Base-by-base conservation (phyloP, 2,329 filamentous ascomycete genomes). In the Aureobasidium sp. region DNA sequence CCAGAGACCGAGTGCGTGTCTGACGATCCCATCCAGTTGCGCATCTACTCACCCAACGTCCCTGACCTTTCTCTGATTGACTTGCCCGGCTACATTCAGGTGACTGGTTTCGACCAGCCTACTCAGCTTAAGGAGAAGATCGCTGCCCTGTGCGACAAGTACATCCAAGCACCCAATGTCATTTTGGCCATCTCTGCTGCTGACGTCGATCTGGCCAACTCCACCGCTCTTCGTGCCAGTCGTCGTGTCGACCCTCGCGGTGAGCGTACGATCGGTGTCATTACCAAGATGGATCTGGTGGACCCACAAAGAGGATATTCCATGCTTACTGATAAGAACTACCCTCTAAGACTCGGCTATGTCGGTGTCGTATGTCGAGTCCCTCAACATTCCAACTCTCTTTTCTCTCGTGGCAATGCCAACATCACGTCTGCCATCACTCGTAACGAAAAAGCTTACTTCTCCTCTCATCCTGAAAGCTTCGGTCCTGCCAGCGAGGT, bases 241-340 rank as follows among this genome's bases (percentile, higher is more conserved):
- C 84, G 94, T 65, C 84, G 93, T 68, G 92, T 97, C 32, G 94
- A 99, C 70, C 94, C 94, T 1, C 83, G 94, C 64, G 94, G 94
- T 61, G 94, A 99, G 76, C 84, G 94, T 65, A 99, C 94, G 0
- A 99, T 99, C 71, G 94, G 94, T 48, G 94, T 99, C n/a, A 87
- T 99, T 46, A 99, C 94, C 3, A 99, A 99, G 78, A 97, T 99
- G 93, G 94, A 99, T 70, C 81, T 99, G 26, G 92, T 99, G 8
- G 93, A 97, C 68, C 83, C 94, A 3, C 79, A 80, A 8, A 86
- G 93, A 63, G 94, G 92, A 34, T 83, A 85, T 15, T 82, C 84
- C 39, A 90, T 99, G 36, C 80, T 99, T 23, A 87, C 82, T 29
- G 93, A 99, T 73, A 88, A 86, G 71, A 96, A 97, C 73, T 99